These are phyloP conservation scores for Cladophialophora immunda DNA, from an alignment of 2,329 filamentous ascomycete genomes.

Conservation along the genomic window DNA sequence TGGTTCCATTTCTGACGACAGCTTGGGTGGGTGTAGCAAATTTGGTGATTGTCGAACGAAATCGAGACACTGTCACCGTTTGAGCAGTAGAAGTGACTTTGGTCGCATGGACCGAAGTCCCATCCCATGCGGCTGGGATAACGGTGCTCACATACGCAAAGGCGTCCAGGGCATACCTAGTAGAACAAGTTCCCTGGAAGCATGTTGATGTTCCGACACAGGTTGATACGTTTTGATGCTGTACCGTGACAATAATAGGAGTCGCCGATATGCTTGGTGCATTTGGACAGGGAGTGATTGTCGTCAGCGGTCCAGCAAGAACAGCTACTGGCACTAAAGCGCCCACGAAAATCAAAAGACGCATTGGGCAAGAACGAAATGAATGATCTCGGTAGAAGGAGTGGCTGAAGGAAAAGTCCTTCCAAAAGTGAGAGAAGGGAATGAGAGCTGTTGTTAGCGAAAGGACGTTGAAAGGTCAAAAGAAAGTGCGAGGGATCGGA, in stretches of 20 bases:
- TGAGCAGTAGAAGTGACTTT: conserved; percentile 34
- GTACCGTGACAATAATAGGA: conserved; percentile 34
- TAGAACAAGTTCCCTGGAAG: conserved; percentile 29
- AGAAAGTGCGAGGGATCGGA: conserved; percentile 1
- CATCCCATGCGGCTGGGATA: conserved; percentile 35
- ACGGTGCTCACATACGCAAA: conserved; percentile 37
- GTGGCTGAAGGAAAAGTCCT: conserved; percentile 34
- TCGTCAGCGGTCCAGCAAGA: conserved; percentile 30
- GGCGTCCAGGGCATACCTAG: conserved; percentile 30
- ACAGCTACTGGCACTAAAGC: conserved; percentile 30
- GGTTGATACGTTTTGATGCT: conserved; percentile 35
- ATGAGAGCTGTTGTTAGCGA: conserved; percentile 13
- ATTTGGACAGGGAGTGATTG: conserved; percentile 31
- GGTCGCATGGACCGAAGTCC: conserved; percentile 21
- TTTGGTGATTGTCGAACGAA: conserved; percentile 32
- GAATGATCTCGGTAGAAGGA: conserved; percentile 24
- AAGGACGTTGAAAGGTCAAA: conserved; percentile 24
- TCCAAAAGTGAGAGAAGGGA: conserved; percentile 6
- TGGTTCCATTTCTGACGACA: conserved; percentile 24
- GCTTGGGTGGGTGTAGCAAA: conserved; percentile 27
- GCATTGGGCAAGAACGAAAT: conserved; percentile 31
- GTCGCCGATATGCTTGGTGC: conserved; percentile 13
- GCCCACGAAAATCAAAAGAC: conserved; percentile 27
- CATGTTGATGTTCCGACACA: conserved; percentile 30
- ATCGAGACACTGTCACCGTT: conserved; percentile 30